phyloP scores from a whole-genome alignment of 2,329 filamentous ascomycete genomes.

The Fusarium luffae region DNA sequence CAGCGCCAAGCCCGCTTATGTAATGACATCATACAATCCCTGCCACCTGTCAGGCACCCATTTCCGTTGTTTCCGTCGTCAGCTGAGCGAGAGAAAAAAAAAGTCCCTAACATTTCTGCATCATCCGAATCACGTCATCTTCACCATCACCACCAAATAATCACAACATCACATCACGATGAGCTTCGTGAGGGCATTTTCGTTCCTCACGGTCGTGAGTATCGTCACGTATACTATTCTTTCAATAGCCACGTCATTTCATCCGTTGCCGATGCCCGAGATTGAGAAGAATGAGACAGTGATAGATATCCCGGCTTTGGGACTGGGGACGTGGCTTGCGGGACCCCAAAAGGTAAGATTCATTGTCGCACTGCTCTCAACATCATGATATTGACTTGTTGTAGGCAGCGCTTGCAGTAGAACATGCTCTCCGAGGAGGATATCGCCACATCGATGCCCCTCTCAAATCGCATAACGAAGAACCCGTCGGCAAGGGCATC shows the following conservation, averaged over 20 bases:
- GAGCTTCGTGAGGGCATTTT: slow-evolving; percentile 28
- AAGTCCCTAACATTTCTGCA: slow-evolving; percentile 5
- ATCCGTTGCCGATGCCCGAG: neutral
- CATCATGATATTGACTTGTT: neutral
- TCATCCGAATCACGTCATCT: slow-evolving; percentile 5
- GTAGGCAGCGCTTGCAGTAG: slow-evolving; percentile 58
- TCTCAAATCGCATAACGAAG: slow-evolving; percentile 71
- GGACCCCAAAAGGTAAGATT: slow-evolving; percentile 17
- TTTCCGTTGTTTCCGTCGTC: slow-evolving; percentile 12
- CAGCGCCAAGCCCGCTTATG: slow-evolving; percentile 13
- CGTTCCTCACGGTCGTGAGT: slow-evolving; percentile 23
- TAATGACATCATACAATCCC: slow-evolving; percentile 33
- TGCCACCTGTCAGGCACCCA: slow-evolving; percentile 13
- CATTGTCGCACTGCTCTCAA: accelerated
- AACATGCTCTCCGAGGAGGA: slow-evolving; percentile 62
- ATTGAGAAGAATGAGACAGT: neutral
- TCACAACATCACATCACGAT: neutral
- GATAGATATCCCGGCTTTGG: slow-evolving; percentile 46
- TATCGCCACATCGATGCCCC: slow-evolving; percentile 68
- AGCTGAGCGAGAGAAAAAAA: slow-evolving; percentile 8
- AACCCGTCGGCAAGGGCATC: slow-evolving; percentile 61
- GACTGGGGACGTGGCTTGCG: slow-evolving; percentile 51
- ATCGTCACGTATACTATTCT: slow-evolving; percentile 17
- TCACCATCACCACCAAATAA: neutral
- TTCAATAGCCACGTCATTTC: slow-evolving; percentile 18